phyloP scores from a whole-genome alignment of 2,329 filamentous ascomycete species.

The Camillea tinctor region DNA sequence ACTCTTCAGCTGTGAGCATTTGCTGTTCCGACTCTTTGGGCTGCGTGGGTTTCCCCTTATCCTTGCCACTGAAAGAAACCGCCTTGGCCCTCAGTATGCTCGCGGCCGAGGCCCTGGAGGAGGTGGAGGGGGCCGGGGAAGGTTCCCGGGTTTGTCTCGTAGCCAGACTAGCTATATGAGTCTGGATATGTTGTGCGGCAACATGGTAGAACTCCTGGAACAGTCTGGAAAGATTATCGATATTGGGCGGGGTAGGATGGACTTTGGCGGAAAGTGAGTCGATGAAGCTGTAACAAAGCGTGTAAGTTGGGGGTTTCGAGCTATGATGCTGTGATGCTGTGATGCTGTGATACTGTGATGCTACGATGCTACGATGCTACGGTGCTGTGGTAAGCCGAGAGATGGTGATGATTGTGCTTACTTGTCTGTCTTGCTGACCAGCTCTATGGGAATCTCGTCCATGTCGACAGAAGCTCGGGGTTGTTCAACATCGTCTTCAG shows the following conservation, averaged over 20 bases:
- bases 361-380: no score
- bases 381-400: slow-evolving; percentile 1
- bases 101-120: slow-evolving; percentile 56
- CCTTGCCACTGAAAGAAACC: slow-evolving; percentile 52
- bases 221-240: slow-evolving; percentile 77
- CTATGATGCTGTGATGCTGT: no score
- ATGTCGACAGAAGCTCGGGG: slow-evolving; percentile 65
- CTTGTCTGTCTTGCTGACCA: slow-evolving; percentile 87
- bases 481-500: slow-evolving; percentile 46
- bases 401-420: no score
- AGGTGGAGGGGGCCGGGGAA: slow-evolving; percentile 53
- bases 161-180: slow-evolving; percentile 79
- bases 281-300: slow-evolving; percentile 65
- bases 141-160: slow-evolving; percentile 70
- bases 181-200: slow-evolving; percentile 78
- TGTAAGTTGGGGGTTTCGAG: slow-evolving; percentile 16
- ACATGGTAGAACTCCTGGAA: slow-evolving; percentile 93
- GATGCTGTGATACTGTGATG: no score
- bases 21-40: slow-evolving; percentile 61
- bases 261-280: slow-evolving; percentile 86
- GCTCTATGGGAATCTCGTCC: slow-evolving; percentile 90
- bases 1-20: slow-evolving; percentile 87
- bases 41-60: slow-evolving; percentile 44
- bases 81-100: slow-evolving; percentile 57
- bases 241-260: slow-evolving; percentile 76